A percentile compares a stretch with the other conserved stretches of the same genome.
These are phyloP conservation scores for Diaporthe sp. DNA, from an alignment of 2,329 filamentous ascomycete species.

Conservation along the genomic window DNA sequence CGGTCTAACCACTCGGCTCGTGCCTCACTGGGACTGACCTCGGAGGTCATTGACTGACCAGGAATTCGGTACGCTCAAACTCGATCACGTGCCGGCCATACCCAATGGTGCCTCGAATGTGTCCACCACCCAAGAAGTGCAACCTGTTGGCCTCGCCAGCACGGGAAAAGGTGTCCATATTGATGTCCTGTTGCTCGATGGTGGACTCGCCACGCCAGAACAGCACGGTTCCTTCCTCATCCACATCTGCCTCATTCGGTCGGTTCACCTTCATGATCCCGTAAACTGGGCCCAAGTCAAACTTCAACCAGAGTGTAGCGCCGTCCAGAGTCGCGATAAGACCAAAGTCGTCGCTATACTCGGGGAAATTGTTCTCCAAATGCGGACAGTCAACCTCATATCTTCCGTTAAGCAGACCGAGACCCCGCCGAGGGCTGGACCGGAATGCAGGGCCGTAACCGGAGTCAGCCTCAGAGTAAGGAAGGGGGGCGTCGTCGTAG, in stretches of 20 bases:
- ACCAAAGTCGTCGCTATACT: slow-evolving; percentile 47
- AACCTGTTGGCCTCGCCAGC: slow-evolving; percentile 50
- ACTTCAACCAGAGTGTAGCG: slow-evolving; percentile 60
- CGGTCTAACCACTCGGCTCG: slow-evolving; percentile 24
- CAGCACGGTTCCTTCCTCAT: slow-evolving; percentile 47
- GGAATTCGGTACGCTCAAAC: slow-evolving; percentile 48
- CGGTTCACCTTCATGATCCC: slow-evolving; percentile 59
- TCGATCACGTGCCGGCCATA: slow-evolving; percentile 38
- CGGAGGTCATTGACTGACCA: slow-evolving; percentile 44
- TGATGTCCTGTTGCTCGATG: slow-evolving; percentile 39
- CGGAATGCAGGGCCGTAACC: slow-evolving; percentile 43
- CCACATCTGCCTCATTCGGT: slow-evolving; percentile 49
- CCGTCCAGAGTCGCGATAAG: slow-evolving; percentile 57
- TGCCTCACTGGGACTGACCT: slow-evolving; percentile 36
- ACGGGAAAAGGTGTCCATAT: slow-evolving; percentile 43
- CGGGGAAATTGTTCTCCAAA: slow-evolving; percentile 47
- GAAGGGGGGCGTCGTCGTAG: slow-evolving; percentile 12
- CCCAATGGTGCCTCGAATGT: slow-evolving; percentile 49
- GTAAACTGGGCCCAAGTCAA: slow-evolving; percentile 57
- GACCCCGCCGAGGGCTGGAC: slow-evolving; percentile 8
- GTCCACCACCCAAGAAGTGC: slow-evolving; percentile 55
- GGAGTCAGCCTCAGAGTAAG: slow-evolving; percentile 42
- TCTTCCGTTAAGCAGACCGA: slow-evolving; percentile 60
- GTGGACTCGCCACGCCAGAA: slow-evolving; percentile 55
- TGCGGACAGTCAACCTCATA: slow-evolving; percentile 55